Evolutionary conservation across 768 basidiomycete genomes (phyloP).

Genomic region (Termitomyces sp.): DNA sequence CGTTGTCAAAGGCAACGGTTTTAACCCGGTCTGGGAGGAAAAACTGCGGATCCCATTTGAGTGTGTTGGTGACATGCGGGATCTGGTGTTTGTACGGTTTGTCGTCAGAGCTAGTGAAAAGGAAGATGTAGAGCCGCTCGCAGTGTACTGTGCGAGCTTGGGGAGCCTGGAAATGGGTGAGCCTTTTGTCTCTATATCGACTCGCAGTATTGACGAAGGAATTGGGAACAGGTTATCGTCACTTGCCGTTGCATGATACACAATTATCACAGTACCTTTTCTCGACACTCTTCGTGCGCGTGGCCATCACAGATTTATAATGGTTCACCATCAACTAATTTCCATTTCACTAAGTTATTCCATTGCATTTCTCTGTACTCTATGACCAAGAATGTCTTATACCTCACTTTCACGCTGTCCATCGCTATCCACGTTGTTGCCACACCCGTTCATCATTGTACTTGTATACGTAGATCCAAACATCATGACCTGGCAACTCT

Average conservation of each 20-base stretch:
- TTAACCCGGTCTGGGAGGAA: conserved; percentile 91
- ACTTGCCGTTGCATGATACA: conserved; percentile 88
- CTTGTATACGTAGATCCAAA: not conserved
- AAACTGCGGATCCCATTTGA: conserved; percentile 66
- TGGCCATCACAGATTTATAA: conserved; percentile 36
- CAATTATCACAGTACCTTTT: conserved; percentile 89
- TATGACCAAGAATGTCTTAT: not conserved
- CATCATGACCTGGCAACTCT: not conserved
- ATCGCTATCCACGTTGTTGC: not conserved
- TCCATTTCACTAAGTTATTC: not conserved
- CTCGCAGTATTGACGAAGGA: conserved; percentile 1
- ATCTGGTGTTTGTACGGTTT: conserved; percentile 83
- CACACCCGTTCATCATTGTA: not conserved
- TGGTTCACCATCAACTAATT: not conserved
- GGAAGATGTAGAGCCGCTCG: conserved; percentile 63
- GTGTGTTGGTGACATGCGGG: conserved; percentile 72
- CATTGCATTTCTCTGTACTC: not conserved
- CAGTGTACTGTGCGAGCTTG: conserved; percentile 70
- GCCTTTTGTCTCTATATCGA: conserved; percentile 10
- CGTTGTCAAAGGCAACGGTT: conserved; percentile 84
- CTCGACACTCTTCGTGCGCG: conserved; percentile 84
- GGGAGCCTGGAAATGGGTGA: conserved; percentile 72
- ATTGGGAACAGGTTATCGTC: conserved; percentile 70
- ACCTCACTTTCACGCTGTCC: not conserved
- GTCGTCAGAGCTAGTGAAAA: conserved; percentile 64